Conservation (phyloP, 352 stramenopile species). For the Phytopythium cucurbitacearum region DNA sequence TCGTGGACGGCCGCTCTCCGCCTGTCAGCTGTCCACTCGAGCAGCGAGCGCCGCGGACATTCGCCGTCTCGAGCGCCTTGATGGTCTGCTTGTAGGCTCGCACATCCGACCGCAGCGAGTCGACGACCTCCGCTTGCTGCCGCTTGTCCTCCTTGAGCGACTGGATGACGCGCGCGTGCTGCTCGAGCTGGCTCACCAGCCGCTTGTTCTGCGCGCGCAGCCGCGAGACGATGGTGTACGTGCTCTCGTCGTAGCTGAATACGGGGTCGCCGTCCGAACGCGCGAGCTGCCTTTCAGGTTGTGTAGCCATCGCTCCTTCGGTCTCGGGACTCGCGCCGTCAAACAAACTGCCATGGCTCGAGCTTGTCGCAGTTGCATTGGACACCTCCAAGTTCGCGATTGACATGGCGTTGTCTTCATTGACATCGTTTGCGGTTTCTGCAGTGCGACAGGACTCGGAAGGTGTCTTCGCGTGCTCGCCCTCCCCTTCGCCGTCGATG, state of each 20-base stretch:
- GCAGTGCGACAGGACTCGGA: not conserved
- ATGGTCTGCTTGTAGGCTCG: conserved; percentile 48
- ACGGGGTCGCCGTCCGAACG: not conserved
- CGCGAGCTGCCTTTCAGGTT: not conserved
- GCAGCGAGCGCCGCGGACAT: not conserved
- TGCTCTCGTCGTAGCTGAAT: conserved; percentile 43
- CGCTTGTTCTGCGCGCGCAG: conserved; percentile 47
- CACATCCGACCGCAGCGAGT: conserved; percentile 37
- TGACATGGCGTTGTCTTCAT: not conserved
- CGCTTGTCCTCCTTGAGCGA: conserved; percentile 50
- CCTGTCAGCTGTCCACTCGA: conserved; percentile 2
- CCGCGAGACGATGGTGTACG: conserved; percentile 44
- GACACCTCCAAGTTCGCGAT: too few species aligned
- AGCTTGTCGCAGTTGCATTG: too few species aligned
- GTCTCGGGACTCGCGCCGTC: too few species aligned
- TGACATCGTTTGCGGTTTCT: not conserved
- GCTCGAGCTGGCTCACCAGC: conserved; percentile 36
- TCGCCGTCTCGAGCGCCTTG: conserved; percentile 15
- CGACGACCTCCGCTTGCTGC: conserved; percentile 30
- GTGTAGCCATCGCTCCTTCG: not conserved
- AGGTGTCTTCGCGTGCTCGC: not conserved
- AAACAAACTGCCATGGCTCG: too few species aligned
- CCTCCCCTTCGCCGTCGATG: conserved; percentile 2
- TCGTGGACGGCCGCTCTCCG: not conserved
- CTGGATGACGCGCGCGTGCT: conserved; percentile 43